A percentile compares a stretch with the other conserved stretches of the same genome.
Evolutionary conservation across 257 asterid genomes (phyloP).

Genomic region (Solanum bulbocastanum): DNA sequence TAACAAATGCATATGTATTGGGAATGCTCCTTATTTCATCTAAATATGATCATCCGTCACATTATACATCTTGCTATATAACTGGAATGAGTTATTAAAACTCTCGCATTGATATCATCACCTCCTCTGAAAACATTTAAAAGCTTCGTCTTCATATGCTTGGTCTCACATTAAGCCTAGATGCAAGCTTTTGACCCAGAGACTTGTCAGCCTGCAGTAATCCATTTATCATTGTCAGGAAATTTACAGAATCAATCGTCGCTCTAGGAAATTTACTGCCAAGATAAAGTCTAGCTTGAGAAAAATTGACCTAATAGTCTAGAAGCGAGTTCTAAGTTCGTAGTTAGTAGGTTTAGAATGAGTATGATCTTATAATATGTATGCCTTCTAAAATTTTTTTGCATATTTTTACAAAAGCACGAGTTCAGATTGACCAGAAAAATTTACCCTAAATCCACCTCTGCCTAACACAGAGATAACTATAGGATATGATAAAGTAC

Average conservation of each 20-base stretch:
- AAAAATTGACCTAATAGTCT: background rate
- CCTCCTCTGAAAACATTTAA: background rate
- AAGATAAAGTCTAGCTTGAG: background rate
- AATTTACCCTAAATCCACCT: background rate
- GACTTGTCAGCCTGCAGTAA: slow-evolving; percentile 20
- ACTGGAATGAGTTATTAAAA: background rate
- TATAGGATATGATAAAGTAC: background rate
- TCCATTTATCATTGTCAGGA: background rate
- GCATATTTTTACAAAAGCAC: background rate
- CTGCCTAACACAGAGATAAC: background rate
- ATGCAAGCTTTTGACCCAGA: slow-evolving; percentile 24
- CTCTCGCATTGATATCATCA: background rate
- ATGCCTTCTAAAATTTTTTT: background rate
- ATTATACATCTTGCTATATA: background rate
- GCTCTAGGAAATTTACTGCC: background rate
- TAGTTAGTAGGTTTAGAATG: background rate
- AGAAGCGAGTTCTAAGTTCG: background rate
- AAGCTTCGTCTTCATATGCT: slow-evolving; percentile 7
- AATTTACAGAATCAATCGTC: background rate
- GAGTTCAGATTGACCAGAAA: background rate
- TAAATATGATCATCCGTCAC: background rate
- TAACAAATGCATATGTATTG: background rate
- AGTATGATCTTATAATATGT: background rate
- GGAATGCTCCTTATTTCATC: background rate
- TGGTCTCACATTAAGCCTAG: slow-evolving; percentile 24